These are phyloP conservation scores for Parmelia sp. DNA, from an alignment of 495 filamentous ascomycete species.

Conservation along the genomic window DNA sequence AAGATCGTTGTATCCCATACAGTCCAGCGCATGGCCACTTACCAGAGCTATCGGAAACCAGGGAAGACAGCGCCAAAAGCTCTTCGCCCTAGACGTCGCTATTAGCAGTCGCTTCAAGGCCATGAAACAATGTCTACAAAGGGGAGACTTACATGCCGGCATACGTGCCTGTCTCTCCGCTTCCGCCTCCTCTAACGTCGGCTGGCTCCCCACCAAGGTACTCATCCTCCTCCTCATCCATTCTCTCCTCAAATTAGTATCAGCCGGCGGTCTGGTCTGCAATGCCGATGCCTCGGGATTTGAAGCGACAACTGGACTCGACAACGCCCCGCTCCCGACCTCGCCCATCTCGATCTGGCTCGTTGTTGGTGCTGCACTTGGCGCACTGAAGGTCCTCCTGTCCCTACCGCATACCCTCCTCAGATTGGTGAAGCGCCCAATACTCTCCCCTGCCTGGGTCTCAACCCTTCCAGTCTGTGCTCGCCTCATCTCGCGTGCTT, in stretches of 20 bases:
- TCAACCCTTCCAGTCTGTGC: not conserved
- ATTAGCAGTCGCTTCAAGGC: not conserved
- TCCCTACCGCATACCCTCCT: slow-evolving; percentile 6
- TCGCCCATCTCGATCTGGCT: slow-evolving; percentile 18
- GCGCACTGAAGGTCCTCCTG: slow-evolving; percentile 6
- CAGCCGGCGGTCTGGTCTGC: not conserved
- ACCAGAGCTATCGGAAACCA: slow-evolving; percentile 12
- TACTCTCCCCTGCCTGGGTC: not conserved
- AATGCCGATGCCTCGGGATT: not conserved
- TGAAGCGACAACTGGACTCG: not conserved
- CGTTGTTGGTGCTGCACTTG: slow-evolving; percentile 2
- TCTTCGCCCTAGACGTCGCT: slow-evolving; percentile 11
- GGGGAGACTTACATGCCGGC: slow-evolving; percentile 14
- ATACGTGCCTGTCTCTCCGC: slow-evolving; percentile 19
- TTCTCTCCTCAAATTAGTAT: slow-evolving; percentile 7
- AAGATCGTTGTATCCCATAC: not conserved
- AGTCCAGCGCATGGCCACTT: not conserved
- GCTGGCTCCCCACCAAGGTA: not conserved
- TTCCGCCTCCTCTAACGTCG: slow-evolving; percentile 17
- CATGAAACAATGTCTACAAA: not conserved
- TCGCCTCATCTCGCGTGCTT: not conserved
- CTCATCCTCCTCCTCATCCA: slow-evolving; percentile 4
- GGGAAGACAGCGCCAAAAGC: slow-evolving; percentile 18
- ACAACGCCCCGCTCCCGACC: not conserved
- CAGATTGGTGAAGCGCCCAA: not conserved